phyloP scores from a whole-genome alignment of 306 rosid genomes.

The Cicer pinnatifidum region DNA sequence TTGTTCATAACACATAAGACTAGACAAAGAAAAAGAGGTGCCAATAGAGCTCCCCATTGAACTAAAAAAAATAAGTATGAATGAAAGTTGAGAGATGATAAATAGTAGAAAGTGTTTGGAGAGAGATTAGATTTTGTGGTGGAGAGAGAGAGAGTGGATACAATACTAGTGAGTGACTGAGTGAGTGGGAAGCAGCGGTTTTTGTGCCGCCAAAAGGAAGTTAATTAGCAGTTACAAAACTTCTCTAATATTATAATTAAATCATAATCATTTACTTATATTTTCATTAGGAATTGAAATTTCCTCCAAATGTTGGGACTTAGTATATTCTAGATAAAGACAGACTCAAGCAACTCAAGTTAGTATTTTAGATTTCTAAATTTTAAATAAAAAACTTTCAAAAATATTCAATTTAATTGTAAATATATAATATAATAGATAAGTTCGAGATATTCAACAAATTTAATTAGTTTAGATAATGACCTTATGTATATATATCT shows the following conservation, averaged over 20 bases:
- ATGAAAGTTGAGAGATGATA: conserved; percentile 39
- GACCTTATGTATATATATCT: too few relatives aligned
- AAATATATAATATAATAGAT: too few relatives aligned
- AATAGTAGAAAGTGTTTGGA: conserved; percentile 47
- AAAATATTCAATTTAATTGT: too few relatives aligned
- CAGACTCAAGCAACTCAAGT: too few relatives aligned
- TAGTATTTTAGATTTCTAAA: too few relatives aligned
- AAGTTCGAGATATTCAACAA: too few relatives aligned
- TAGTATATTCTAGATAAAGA: conserved; percentile 22
- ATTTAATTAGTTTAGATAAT: too few relatives aligned
- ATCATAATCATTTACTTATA: neutral
- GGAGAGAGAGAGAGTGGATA: conserved; percentile 33
- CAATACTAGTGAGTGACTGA: neutral
- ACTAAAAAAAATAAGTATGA: conserved; percentile 34
- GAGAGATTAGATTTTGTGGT: conserved; percentile 24
- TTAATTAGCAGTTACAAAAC: conserved; percentile 52
- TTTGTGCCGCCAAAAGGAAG: conserved; percentile 94
- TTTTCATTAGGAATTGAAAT: neutral
- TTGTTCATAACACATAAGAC: conserved; percentile 72
- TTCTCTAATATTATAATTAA: too few relatives aligned
- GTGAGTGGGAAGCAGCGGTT: conserved; percentile 55
- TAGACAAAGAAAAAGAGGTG: conserved; percentile 52
- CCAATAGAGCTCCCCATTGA: conserved; percentile 56
- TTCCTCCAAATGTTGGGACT: conserved; percentile 43
- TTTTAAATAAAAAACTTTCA: too few relatives aligned